Evolutionary conservation across 257 asterid genomes (phyloP).

Genomic region (Plantago ovata): DNA sequence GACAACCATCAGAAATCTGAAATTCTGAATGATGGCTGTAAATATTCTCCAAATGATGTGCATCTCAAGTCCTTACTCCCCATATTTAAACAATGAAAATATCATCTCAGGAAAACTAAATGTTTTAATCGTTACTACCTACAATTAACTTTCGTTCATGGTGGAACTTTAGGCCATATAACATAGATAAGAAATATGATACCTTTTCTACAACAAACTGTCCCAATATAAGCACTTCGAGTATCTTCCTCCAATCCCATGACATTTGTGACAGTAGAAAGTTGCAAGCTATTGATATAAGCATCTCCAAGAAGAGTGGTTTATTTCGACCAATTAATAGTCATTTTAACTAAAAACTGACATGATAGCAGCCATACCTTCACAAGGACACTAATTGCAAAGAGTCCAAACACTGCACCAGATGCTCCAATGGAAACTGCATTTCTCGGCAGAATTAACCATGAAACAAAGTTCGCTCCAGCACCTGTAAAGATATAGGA

Average conservation of each 20-base stretch:
- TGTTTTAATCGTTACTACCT: no score
- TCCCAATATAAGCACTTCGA: conserved; percentile 89
- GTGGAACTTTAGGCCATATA: not conserved
- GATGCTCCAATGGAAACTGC: conserved; percentile 96
- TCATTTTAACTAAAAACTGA: conserved; percentile 13
- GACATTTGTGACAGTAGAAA: conserved; percentile 60
- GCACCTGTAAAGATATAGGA: conserved; percentile 90
- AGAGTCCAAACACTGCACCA: conserved; percentile 96
- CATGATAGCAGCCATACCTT: conserved; percentile 38
- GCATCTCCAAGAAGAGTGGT: not conserved
- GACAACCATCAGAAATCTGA: no score
- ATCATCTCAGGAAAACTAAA: no score
- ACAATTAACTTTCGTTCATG: not conserved
- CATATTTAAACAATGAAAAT: no score
- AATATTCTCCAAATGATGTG: no score
- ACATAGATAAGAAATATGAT: conserved; percentile 11
- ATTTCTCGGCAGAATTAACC: conserved; percentile 91
- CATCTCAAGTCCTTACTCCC: no score
- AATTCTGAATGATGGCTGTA: no score
- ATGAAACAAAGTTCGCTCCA: conserved; percentile 93
- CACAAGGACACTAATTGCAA: conserved; percentile 91
- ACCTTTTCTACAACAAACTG: conserved; percentile 97
- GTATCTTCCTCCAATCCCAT: conserved; percentile 99
- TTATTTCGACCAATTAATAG: conserved; percentile 1
- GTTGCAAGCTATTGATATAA: conserved; percentile 8